These are phyloP conservation scores for Pyrenula aspistea DNA, from an alignment of 495 filamentous ascomycete genomes.

Conservation along the genomic window DNA sequence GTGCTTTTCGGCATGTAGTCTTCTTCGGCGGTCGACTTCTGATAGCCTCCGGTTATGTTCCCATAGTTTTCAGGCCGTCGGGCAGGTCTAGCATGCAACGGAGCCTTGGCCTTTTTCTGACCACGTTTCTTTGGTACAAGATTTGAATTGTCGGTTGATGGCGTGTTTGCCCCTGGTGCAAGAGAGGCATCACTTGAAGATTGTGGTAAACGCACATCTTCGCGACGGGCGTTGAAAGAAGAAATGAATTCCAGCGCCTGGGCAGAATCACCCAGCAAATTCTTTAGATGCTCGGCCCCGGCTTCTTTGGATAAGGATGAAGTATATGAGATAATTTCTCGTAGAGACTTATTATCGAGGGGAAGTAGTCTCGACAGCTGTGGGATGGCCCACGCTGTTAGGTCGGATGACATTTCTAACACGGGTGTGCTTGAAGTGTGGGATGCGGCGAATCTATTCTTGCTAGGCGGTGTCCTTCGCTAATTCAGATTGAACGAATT, in stretches of 20 bases:
- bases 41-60: conserved; percentile 42
- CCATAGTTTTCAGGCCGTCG: conserved; percentile 48
- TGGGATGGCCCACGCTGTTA: conserved; percentile 43
- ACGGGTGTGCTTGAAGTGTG: too few relatives aligned
- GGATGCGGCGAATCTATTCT: too few relatives aligned
- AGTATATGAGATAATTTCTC: conserved; percentile 72
- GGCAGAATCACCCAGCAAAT: conserved; percentile 77
- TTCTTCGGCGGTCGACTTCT: conserved; percentile 46
- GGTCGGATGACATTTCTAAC: conserved; percentile 5
- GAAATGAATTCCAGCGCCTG: conserved; percentile 84
- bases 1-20: conserved; percentile 42
- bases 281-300: conserved; percentile 73
- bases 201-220: conserved; percentile 24
- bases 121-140: conserved; percentile 17
- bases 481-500: too few relatives aligned
- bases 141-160: conserved; percentile 1
- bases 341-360: conserved; percentile 69
- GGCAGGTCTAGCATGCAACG: conserved; percentile 45
- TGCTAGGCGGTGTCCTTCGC: too few relatives aligned
- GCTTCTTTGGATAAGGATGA: conserved; percentile 57
- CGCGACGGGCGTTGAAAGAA: conserved; percentile 68
- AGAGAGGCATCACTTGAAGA: conserved; percentile 7
- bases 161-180: conserved; percentile 11
- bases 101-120: conserved; percentile 47
- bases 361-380: conserved; percentile 70